Conservation (phyloP, 345 rosid genomes). For the Ricinus communis region DNA sequence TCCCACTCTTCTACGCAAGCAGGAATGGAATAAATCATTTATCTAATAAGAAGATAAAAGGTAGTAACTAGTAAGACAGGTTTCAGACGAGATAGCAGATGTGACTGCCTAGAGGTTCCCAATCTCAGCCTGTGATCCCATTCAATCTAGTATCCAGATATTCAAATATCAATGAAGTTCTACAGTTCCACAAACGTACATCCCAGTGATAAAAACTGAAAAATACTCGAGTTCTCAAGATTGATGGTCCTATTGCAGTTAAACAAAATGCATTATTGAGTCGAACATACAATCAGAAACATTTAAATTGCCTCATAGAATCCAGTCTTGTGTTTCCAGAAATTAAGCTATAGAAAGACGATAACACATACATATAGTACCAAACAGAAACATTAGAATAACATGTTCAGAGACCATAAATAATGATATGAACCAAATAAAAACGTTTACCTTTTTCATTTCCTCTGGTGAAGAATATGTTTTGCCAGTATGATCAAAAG, state of each 20-base stretch:
- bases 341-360: not conserved
- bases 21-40: too few relatives aligned
- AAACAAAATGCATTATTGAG: not conserved
- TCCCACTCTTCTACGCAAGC: too few relatives aligned
- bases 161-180: not conserved
- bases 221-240: not conserved
- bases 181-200: not conserved
- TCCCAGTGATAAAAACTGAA: not conserved
- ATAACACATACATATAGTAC: not conserved
- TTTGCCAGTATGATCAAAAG: slow-evolving; percentile 90
- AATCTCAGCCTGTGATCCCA: not conserved
- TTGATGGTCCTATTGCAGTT: not conserved
- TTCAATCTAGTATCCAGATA: not conserved
- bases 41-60: too few relatives aligned
- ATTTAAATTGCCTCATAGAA: not conserved
- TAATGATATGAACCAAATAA: not conserved
- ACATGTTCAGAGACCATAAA: not conserved
- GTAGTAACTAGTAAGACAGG: not conserved
- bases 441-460: slow-evolving; percentile 61
- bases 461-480: slow-evolving; percentile 71
- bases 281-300: not conserved
- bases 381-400: slow-evolving; percentile 13
- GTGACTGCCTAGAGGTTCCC: not conserved
- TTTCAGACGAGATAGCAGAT: not conserved
- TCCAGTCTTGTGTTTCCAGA: not conserved